A percentile compares a stretch with the other conserved stretches of the same genome.
phyloP scores from a whole-genome alignment of 2,329 filamentous ascomycete genomes.

The Albifimbria verrucaria region DNA sequence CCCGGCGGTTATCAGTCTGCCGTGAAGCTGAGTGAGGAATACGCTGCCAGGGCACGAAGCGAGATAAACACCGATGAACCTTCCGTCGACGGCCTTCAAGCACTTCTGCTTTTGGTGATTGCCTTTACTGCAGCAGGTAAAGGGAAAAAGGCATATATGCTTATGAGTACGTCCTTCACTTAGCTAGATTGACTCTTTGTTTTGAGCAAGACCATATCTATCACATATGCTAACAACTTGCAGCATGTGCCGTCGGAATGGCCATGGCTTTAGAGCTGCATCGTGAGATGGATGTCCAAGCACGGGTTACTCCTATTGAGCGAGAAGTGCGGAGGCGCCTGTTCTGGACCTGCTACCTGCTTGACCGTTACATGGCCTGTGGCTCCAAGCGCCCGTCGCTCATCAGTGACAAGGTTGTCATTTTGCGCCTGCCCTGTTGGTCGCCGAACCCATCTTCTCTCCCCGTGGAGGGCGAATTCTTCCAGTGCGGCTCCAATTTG shows the following conservation, averaged over 20 bases:
- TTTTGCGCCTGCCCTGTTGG: constrained; percentile 74
- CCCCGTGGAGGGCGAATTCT: constrained; percentile 73
- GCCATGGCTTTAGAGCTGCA: constrained; percentile 78
- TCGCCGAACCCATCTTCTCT: constrained; percentile 58
- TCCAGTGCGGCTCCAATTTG: constrained; percentile 74
- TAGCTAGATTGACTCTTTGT: neutral
- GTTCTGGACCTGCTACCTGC: constrained; percentile 86
- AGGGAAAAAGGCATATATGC: constrained; percentile 84
- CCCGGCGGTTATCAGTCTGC: constrained; percentile 65
- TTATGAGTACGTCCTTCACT: constrained; percentile 66
- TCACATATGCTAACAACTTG: constrained; percentile 26
- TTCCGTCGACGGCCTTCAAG: constrained; percentile 73
- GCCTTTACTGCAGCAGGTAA: constrained; percentile 75
- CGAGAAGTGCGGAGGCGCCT: constrained; percentile 74
- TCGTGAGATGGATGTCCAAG: constrained; percentile 65
- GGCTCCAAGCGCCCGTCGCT: constrained; percentile 81
- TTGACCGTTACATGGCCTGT: constrained; percentile 79
- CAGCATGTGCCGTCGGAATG: constrained; percentile 77
- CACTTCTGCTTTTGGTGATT: constrained; percentile 70
- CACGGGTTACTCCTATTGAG: constrained; percentile 63
- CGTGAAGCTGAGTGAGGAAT: constrained; percentile 67
- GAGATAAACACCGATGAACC: constrained; percentile 79
- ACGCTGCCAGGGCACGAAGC: constrained; percentile 64
- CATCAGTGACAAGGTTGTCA: constrained; percentile 72
- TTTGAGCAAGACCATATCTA: neutral